Percentiles rank a stretch among this genome's conserved stretches.
Evolutionary conservation across 805 yeast genomes (phyloP).

Genomic region (Sungouiozyma intestinalis): DNA sequence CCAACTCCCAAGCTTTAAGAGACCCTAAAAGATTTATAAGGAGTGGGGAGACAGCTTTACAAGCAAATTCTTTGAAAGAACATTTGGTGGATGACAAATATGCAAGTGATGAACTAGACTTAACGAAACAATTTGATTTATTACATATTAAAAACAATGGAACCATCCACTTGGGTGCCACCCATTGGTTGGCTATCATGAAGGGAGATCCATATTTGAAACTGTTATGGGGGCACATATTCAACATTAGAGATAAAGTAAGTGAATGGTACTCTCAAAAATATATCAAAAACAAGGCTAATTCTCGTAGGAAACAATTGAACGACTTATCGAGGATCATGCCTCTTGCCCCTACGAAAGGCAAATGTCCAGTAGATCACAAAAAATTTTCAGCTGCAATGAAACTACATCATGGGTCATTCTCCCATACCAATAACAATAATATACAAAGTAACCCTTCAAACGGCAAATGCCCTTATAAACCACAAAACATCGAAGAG

Average conservation of each 20-base stretch:
- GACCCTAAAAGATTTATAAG: background rate
- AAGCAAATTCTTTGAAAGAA: background rate
- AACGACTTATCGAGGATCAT: background rate
- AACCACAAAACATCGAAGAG: background rate
- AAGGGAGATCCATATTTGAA: slow-evolving; percentile 48
- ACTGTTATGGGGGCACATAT: slow-evolving; percentile 42
- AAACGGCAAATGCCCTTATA: background rate
- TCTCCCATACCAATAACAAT: background rate
- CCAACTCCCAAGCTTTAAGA: background rate
- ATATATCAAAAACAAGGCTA: slow-evolving; percentile 5
- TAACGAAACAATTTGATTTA: slow-evolving; percentile 37
- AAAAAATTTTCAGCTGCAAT: background rate
- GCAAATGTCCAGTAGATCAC: slow-evolving; percentile 22
- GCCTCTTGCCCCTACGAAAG: background rate
- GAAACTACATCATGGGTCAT: background rate
- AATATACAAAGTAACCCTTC: background rate
- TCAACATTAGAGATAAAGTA: slow-evolving; percentile 32
- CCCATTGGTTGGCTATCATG: slow-evolving; percentile 51
- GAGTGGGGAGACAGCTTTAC: background rate
- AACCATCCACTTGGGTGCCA: slow-evolving; percentile 38
- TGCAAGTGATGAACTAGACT: slow-evolving; percentile 28
- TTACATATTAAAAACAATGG: slow-evolving; percentile 34
- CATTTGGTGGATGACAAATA: slow-evolving; percentile 10
- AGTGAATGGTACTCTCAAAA: slow-evolving; percentile 27
- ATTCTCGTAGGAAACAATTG: slow-evolving; percentile 1